Conservation (phyloP, 1,284 basidiomycete species). For the Leccinum subrobustum region DNA sequence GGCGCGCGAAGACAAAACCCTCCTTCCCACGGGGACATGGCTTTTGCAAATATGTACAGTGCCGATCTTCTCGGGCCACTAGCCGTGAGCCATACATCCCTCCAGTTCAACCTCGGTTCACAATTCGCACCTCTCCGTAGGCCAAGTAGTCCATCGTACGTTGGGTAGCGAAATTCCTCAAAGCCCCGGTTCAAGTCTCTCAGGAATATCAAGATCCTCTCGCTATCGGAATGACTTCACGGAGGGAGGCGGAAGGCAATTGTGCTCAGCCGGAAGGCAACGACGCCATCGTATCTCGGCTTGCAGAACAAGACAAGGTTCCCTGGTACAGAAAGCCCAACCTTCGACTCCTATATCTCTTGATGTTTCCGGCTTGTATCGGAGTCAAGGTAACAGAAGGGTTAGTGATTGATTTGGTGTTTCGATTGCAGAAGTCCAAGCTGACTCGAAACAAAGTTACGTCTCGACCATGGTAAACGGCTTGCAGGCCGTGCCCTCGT, state of each 20-base stretch:
- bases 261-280: not conserved
- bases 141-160: not conserved
- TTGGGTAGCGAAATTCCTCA: not conserved
- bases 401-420: not conserved
- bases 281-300: not conserved
- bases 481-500: not conserved
- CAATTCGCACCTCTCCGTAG: not conserved
- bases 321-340: not conserved
- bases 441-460: not conserved
- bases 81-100: not conserved
- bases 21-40: no score
- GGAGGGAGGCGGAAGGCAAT: not conserved
- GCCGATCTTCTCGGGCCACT: no score
- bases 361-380: not conserved
- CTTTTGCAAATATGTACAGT: no score
- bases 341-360: not conserved
- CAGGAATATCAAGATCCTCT: not conserved
- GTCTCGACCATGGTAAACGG: not conserved
- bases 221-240: not conserved
- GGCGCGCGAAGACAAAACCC: no score
- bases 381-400: not conserved
- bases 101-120: not conserved
- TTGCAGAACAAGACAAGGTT: not conserved
- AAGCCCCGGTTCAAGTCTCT: not conserved
- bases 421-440: not conserved